Base-by-base conservation (phyloP, 345 rosid genomes). In the Sisymbrium irio region DNA sequence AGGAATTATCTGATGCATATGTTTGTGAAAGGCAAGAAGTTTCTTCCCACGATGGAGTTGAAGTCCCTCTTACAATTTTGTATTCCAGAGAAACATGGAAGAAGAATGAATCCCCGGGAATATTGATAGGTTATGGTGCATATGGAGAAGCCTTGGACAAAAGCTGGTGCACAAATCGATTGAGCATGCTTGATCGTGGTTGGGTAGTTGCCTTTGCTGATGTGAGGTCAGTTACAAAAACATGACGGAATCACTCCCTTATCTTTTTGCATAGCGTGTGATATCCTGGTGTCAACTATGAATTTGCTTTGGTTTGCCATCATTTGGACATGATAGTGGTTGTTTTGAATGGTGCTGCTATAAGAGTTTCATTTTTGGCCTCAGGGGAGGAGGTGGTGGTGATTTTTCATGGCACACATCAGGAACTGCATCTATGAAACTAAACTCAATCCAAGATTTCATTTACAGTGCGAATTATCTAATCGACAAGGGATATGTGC, bases 181-280 rank as follows among this genome's bases (percentile, higher is more conserved):
- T 93, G 77, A 85, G 94, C 75, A 84, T 93, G 81, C 94, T 93
- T 72, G 94, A 93, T 76, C 89, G 90, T 71, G 98, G 98, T 63
- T 93, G 98, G 98, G 87, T 89, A 6, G 64, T 91, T 57, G 98
- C 94, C 33, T 93, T 93, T 74, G 94, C 96, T 77, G 98, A 93
- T 79, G 97, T 89, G 62, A 93, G 98, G 97, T 90, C 17, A 67
- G 91, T 73, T 60, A 62, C 9, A 2, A 71, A 50, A 17, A 42
- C 49, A 73, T 22, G 3, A 22, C 25, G 25, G 25, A 22, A 22
- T 22, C 25, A 22, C 3, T 22, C 25, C 25, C 25, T 22, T 22
- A 3, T 22, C 25, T 1, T 22, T 22, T 22, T 22, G 25, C 25
- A 22, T 80, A 57, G 61, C 56, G 6, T 47, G 30, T 44, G 30